A percentile compares a stretch with the other conserved stretches of the same genome.
phyloP scores from a whole-genome alignment of 2,329 filamentous ascomycete genomes.

The Alternaria sp. region DNA sequence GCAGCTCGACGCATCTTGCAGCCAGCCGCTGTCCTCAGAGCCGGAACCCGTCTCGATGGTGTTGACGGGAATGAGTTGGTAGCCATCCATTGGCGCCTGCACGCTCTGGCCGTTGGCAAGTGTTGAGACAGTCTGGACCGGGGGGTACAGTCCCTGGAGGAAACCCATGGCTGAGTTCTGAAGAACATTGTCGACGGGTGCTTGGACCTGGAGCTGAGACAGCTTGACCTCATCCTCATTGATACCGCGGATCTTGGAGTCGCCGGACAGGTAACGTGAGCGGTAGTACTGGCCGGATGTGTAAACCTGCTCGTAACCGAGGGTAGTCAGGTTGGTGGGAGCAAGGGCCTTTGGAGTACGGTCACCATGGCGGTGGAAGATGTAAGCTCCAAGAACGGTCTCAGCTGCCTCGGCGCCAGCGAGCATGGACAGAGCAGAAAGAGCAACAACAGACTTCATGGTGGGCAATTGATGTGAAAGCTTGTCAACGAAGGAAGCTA shows the following conservation, averaged over 20 bases:
- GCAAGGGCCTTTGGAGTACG: slow-evolving; percentile 79
- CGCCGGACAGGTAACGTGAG: slow-evolving; percentile 73
- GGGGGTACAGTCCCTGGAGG: slow-evolving; percentile 86
- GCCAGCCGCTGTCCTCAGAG: slow-evolving; percentile 64
- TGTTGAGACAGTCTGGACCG: slow-evolving; percentile 65
- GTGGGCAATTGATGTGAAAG: slow-evolving; percentile 16
- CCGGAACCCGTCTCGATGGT: slow-evolving; percentile 67
- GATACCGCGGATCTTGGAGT: slow-evolving; percentile 71
- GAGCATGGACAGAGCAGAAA: slow-evolving; percentile 39
- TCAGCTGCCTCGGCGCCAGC: slow-evolving; percentile 58
- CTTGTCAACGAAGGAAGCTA: slow-evolving; percentile 2
- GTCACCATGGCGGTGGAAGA: slow-evolving; percentile 92
- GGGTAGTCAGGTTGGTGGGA: slow-evolving; percentile 76
- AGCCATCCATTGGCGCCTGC: slow-evolving; percentile 75
- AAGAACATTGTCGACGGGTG: slow-evolving; percentile 79
- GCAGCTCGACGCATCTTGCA: slow-evolving; percentile 66
- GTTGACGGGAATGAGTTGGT: slow-evolving; percentile 82
- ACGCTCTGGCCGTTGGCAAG: slow-evolving; percentile 76
- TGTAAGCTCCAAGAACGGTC: slow-evolving; percentile 80
- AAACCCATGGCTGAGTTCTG: slow-evolving; percentile 82
- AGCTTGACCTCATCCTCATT: slow-evolving; percentile 71
- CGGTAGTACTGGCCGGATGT: slow-evolving; percentile 78
- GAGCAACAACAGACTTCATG: slow-evolving; percentile 38
- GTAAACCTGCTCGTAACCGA: slow-evolving; percentile 80
- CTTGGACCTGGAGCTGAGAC: slow-evolving; percentile 74